Conservation (phyloP, 1,139 yeast species). For the Zhuliangozyma blackwelliae region DNA sequence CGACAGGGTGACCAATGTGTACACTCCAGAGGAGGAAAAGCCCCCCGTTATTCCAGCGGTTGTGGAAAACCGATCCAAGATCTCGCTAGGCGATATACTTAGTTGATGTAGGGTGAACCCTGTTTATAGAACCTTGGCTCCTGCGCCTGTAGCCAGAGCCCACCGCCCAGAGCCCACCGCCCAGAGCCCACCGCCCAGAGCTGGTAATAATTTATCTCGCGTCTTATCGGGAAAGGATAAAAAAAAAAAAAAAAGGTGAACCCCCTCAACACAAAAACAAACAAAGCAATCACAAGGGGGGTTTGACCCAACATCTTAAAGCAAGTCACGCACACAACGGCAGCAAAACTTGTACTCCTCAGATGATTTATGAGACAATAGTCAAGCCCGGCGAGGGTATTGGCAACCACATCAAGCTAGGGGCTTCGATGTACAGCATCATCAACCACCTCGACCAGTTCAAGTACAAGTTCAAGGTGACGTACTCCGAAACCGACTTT, state of each 20-base stretch:
- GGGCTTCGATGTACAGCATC: constrained; percentile 23
- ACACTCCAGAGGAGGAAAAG: constrained; percentile 6
- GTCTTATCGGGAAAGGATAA: no score
- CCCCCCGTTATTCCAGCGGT: constrained; percentile 1
- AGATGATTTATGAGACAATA: constrained; percentile 19
- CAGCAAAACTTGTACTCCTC: no score
- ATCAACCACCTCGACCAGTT: constrained; percentile 20
- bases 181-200: no score
- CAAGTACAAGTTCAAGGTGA: constrained; percentile 24
- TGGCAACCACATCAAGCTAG: constrained; percentile 25
- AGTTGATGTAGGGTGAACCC: constrained; percentile 6
- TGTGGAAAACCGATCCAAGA: constrained; percentile 16
- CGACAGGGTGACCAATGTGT: constrained; percentile 21
- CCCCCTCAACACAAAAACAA: no score
- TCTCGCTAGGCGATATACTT: constrained; percentile 24
- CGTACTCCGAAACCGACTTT: constrained; percentile 22
- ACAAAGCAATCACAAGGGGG: no score
- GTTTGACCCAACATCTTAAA: no score
- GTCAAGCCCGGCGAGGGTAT: constrained; percentile 35
- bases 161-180: no score
- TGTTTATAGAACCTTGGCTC: no score
- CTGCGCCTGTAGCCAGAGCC: no score
- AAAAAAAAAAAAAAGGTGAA: no score
- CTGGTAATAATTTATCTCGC: no score
- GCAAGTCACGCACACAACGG: no score